Percentiles rank a stretch among this genome's conserved stretches.
These are phyloP conservation scores for Tolypocladium pustulatum DNA, from an alignment of 2,329 filamentous ascomycete genomes.

Conservation along the genomic window DNA sequence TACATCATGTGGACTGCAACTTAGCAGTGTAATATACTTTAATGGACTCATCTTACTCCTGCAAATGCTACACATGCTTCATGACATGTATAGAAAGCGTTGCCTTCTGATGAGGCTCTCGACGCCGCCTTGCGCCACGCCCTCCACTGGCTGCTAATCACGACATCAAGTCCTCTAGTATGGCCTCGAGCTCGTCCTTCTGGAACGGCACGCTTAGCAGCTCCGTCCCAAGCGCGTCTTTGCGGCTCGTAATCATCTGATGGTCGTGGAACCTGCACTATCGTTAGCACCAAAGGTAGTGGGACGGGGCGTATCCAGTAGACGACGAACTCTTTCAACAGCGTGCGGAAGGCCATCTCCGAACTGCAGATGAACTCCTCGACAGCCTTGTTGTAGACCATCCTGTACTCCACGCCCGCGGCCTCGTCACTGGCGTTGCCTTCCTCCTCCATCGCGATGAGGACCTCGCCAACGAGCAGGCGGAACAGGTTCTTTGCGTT, in stretches of 20 bases:
- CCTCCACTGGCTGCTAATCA: conserved; percentile 6
- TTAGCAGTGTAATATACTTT: background rate
- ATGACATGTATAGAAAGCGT: too few species aligned
- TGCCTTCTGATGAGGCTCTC: too few species aligned
- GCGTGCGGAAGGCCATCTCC: conserved; percentile 87
- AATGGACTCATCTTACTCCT: background rate
- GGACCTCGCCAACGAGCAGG: conserved; percentile 73
- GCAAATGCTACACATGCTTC: background rate
- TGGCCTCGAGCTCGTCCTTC: conserved; percentile 78
- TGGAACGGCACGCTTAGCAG: conserved; percentile 75
- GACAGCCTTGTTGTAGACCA: conserved; percentile 88
- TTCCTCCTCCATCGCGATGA: conserved; percentile 59
- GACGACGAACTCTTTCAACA: conserved; percentile 72
- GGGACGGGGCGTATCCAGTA: background rate
- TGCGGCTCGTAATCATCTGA: conserved; percentile 86
- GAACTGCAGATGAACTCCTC: conserved; percentile 96
- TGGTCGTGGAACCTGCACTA: conserved; percentile 75
- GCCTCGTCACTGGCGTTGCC: conserved; percentile 32
- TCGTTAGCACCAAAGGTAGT: conserved; percentile 13
- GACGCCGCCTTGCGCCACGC: background rate
- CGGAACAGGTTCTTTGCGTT: conserved; percentile 84
- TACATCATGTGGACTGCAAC: background rate
- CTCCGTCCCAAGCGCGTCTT: conserved; percentile 78
- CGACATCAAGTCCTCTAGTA: conserved; percentile 60
- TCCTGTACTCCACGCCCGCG: conserved; percentile 76